Evolutionary conservation across 2,329 filamentous ascomycete species (phyloP), one percentile per base, ranked within the genome.

Genomic region (Didymella pomorum): DNA sequence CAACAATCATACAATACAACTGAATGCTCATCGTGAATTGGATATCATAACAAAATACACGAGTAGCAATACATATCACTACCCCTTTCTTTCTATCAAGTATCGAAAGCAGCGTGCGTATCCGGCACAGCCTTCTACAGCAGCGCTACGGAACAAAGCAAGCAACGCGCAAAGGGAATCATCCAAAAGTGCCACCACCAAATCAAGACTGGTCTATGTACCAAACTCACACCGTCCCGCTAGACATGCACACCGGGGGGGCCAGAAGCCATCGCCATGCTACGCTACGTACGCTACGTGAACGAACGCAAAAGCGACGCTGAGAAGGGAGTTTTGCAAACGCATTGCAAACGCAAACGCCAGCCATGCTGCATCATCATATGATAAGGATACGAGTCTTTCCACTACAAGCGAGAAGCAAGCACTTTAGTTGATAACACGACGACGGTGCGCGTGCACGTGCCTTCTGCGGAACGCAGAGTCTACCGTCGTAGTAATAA

Each of bases 401-500:
- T n/a, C n/a, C n/a, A n/a, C n/a, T n/a, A n/a, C n/a, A n/a, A n/a
- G n/a, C n/a, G n/a, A n/a, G n/a, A n/a, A n/a, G n/a, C n/a, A n/a
- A n/a, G n/a, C n/a, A n/a, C n/a, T 25, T 41, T 47, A 60, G 33
- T 53, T 35, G 26, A 56, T 2, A 2, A 25, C 62, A 31, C 64
- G 68, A 35, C 68, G 62, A 44, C 65, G 62, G 43, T 65, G 59
- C 25, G 59, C 64, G 25, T 71, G 66, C 29, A 63, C 39, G 63
- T 75, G 75, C 43, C 69, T 66, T 42, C 62, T 64, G 20, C 59
- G 64, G 21, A 65, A 62, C 1, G 68, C 63, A 3, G 71, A 66
- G 14, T 70, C 68, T 4, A 74, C 76, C 6, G 78, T 81, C 52
- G 80, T 76, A 25, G 75, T 79, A 41, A 81, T 68, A 18, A 77